Percentiles rank a stretch among this genome's conserved stretches.
phyloP scores from a whole-genome alignment of 192 early-diverging fungal species.

The Phlyctochytrium bullatum region DNA sequence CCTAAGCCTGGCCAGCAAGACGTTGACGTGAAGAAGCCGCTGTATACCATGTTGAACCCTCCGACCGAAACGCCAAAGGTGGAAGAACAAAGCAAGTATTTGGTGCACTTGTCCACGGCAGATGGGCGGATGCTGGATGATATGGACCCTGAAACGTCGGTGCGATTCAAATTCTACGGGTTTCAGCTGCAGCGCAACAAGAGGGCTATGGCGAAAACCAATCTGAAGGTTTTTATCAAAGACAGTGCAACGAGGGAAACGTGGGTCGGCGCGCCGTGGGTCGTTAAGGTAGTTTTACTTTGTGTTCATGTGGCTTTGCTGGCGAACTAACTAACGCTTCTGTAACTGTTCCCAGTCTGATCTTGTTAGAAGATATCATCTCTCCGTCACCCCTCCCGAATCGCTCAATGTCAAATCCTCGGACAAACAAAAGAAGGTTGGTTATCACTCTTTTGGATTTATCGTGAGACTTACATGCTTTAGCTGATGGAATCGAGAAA shows the following conservation, averaged over 20 bases:
- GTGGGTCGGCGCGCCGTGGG: slow-evolving; percentile 72
- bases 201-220: slow-evolving; percentile 65
- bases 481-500: no score
- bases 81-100: slow-evolving; percentile 15
- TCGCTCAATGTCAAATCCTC: neutral
- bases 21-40: no score
- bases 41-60: neutral
- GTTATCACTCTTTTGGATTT: no score
- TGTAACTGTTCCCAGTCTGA: slow-evolving; percentile 14
- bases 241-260: slow-evolving; percentile 59
- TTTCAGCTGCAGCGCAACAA: slow-evolving; percentile 52
- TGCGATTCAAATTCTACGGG: slow-evolving; percentile 24
- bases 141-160: slow-evolving; percentile 1
- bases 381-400: slow-evolving; percentile 18
- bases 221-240: slow-evolving; percentile 68
- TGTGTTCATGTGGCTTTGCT: neutral
- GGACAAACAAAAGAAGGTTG: slow-evolving; percentile 6
- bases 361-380: slow-evolving; percentile 22
- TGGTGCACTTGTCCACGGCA: slow-evolving; percentile 50
- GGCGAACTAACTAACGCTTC: neutral
- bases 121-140: slow-evolving; percentile 29
- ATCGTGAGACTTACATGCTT: no score
- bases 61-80: neutral
- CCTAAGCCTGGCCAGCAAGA: neutral
- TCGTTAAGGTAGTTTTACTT: slow-evolving; percentile 50